Percentiles rank a stretch among this genome's conserved stretches.
phyloP scores from a whole-genome alignment of 2,329 filamentous ascomycete genomes.

The Fusarium udum region DNA sequence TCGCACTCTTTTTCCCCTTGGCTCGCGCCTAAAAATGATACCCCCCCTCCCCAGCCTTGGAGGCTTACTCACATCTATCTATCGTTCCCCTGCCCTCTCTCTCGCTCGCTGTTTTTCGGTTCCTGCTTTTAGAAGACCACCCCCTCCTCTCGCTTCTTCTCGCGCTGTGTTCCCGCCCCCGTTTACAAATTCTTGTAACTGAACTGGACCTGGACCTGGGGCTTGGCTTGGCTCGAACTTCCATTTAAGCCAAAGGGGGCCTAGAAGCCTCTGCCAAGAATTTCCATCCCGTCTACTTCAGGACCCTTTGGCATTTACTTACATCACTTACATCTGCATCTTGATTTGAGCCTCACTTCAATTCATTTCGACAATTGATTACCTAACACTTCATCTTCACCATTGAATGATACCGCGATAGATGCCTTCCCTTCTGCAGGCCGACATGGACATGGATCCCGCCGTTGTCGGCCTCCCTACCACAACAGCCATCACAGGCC shows the following conservation, averaged over 20 bases:
- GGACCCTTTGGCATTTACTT: not conserved
- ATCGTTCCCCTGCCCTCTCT: not conserved
- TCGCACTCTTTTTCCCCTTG: not conserved
- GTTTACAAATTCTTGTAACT: not conserved
- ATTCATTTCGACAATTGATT: not conserved
- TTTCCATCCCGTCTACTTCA: not conserved
- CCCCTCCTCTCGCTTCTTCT: not conserved
- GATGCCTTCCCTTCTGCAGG: conserved; percentile 38
- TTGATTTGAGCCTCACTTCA: not conserved
- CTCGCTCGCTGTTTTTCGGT: not conserved
- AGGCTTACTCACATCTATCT: not conserved
- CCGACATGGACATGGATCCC: conserved; percentile 37
- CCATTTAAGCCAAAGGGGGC: conserved; percentile 14
- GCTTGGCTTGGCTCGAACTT: not conserved
- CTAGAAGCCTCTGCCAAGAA: conserved; percentile 31
- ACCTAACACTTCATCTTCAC: not conserved
- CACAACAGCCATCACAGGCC: conserved; percentile 50
- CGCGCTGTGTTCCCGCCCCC: not conserved
- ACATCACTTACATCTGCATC: not conserved
- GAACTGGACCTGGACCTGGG: not conserved
- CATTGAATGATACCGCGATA: conserved; percentile 26
- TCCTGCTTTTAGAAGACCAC: conserved; percentile 7
- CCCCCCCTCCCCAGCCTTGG: not conserved
- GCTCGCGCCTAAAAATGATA: conserved; percentile 17
- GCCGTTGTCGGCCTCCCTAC: conserved; percentile 45